phyloP scores from a whole-genome alignment of 176 grass and related monocot species.

The Eleusine indica region DNA sequence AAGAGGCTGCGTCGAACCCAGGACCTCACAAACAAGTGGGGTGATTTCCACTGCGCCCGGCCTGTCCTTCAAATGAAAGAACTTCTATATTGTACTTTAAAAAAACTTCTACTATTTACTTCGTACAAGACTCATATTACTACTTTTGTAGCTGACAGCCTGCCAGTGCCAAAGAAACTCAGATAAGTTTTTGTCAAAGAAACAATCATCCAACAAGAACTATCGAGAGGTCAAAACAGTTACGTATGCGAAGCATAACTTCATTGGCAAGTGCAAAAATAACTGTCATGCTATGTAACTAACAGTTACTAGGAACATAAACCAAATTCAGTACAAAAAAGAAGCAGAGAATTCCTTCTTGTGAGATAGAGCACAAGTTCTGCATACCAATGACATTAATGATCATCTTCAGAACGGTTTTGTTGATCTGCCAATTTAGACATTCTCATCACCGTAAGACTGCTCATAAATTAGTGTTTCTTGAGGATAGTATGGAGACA shows the following conservation, averaged over 20 bases:
- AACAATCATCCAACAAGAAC: neutral
- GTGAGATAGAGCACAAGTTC: neutral
- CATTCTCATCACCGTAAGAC: slow-evolving; percentile 45
- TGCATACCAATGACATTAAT: slow-evolving; percentile 24
- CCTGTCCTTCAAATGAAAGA: neutral
- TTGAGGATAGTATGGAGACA: slow-evolving; percentile 44
- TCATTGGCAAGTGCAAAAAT: neutral
- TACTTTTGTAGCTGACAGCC: neutral
- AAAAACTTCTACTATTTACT: too few relatives aligned
- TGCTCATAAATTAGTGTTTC: slow-evolving; percentile 38
- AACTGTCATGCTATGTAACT: neutral
- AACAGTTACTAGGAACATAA: neutral
- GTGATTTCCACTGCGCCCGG: too few relatives aligned
- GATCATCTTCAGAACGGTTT: slow-evolving; percentile 33
- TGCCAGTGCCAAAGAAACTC: neutral
- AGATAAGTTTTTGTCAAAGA: neutral
- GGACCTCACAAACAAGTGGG: too few relatives aligned
- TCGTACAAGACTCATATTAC: neutral
- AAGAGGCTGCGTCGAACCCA: too few relatives aligned
- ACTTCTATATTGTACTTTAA: neutral
- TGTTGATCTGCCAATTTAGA: slow-evolving; percentile 48
- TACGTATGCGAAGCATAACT: neutral
- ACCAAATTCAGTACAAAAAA: neutral
- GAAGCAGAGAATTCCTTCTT: neutral
- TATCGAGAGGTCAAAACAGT: neutral